Conservation (phyloP, 106 monocot genomes). For the Dendrobium officinale region DNA sequence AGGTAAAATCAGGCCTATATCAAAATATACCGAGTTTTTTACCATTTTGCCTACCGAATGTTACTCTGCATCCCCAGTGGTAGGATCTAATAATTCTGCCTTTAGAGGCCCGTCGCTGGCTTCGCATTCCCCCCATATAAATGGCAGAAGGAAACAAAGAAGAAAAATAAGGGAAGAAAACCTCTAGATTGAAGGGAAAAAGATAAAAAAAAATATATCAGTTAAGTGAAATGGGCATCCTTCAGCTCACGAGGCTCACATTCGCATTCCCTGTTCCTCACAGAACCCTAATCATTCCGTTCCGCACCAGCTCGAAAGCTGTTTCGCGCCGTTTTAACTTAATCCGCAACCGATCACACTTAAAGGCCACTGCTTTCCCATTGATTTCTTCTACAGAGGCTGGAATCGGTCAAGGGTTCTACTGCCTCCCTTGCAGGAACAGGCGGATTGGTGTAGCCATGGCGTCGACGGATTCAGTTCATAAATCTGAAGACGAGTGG, state of each 20-base stretch:
- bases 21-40: too few species aligned
- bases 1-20: too few species aligned
- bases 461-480: slow-evolving; percentile 42
- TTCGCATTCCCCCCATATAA: too few species aligned
- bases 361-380: background rate
- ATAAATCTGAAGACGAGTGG: slow-evolving; percentile 92
- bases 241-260: background rate
- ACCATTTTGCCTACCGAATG: too few species aligned
- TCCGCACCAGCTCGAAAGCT: background rate
- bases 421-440: background rate
- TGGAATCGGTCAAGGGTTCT: background rate
- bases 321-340: background rate
- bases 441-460: slow-evolving; percentile 15
- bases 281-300: slow-evolving; percentile 8
- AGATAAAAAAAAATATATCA: too few species aligned
- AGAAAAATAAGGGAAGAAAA: too few species aligned
- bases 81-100: too few species aligned
- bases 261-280: background rate
- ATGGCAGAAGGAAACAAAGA: too few species aligned
- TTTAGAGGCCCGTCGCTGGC: too few species aligned
- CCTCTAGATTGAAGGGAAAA: too few species aligned
- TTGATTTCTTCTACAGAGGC: background rate
- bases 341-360: too few species aligned
- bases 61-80: too few species aligned
- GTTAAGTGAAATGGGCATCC: background rate